Conservation (phyloP, 2,329 filamentous ascomycete species). For the Aotearoamyces nothofagi region DNA sequence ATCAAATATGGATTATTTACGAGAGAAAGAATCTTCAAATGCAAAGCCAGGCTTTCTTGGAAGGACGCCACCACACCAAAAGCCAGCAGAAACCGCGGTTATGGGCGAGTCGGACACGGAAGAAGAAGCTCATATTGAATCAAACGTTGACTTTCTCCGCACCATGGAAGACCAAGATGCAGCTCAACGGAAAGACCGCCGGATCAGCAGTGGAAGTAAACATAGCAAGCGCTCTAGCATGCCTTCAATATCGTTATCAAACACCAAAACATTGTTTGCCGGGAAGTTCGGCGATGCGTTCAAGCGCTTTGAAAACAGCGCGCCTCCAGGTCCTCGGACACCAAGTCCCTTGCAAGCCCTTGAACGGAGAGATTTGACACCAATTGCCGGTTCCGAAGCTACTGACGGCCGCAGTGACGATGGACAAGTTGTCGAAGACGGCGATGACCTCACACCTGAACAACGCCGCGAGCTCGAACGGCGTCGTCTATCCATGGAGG, state of each 20-base stretch:
- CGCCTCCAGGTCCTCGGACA: constrained; percentile 26
- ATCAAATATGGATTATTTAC: constrained; percentile 67
- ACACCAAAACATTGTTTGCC: constrained; percentile 68
- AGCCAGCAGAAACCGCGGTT: constrained; percentile 17
- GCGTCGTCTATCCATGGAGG: constrained; percentile 67
- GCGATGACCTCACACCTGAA: constrained; percentile 67
- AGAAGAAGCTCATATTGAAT: constrained; percentile 50
- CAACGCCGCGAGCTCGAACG: constrained; percentile 83
- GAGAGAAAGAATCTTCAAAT: constrained; percentile 51
- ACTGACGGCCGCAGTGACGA: constrained; percentile 55
- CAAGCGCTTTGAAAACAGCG: constrained; percentile 61
- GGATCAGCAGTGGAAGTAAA: constrained; percentile 33
- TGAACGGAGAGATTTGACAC: constrained; percentile 35
- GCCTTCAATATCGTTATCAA: constrained; percentile 49
- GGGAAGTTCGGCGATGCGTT: constrained; percentile 91
- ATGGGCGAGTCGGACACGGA: constrained; percentile 23
- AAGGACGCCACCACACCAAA: too few species aligned
- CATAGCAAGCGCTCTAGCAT: constrained; percentile 61
- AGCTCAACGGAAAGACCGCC: constrained; percentile 32
- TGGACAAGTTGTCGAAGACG: constrained; percentile 45
- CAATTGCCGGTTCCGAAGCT: constrained; percentile 63
- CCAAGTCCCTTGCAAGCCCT: constrained; percentile 24
- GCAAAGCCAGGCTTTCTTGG: constrained; percentile 11
- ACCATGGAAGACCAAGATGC: constrained; percentile 53
- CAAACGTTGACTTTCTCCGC: constrained; percentile 71